Evolutionary conservation across 2,329 filamentous ascomycete genomes (phyloP), one percentile per base, ranked within the genome.

Genomic region (Tolypocladium sp.): DNA sequence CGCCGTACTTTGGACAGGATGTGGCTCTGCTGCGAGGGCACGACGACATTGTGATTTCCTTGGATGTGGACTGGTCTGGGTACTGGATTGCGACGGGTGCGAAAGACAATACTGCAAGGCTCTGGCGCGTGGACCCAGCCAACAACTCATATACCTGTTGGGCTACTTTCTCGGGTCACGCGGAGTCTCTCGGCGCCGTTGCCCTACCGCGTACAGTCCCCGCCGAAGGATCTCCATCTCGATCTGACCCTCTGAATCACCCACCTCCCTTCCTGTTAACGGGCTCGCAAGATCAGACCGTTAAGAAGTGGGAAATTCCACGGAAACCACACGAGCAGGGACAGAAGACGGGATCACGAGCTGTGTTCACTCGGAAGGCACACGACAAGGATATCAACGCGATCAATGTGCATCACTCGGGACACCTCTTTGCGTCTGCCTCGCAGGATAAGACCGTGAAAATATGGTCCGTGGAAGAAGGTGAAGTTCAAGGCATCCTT

Each of bases 331-430:
- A 79, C 57, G 71, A 76, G 59, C 65, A 68, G 51, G 68, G 66
- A 22, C 73, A 76, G 54, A 83, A 82, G 61, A 81, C 82, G 59
- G 79, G 82, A 12, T 76, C 85, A 12, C 79, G 86, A 65, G 91
- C 91, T 46, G 76, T 87, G 5, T 99, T 90, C 72, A 97, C 94
- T 1, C 85, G 94, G 59, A 96, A 97, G 73, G 94, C 94, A 1
- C 94, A 99, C 74, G 94, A 99, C 70, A 99, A 99, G 71, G 94
- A 99, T 65, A 99, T 99, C 74, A 99, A 99, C 67, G 92, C 94
- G 2, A 83, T 99, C 56, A 91, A 95, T 63, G 81, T 94, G 13
- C 90, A 92, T 63, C 82, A 86, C 27, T 80, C 83, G 1, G 85
- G 84, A 5, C 84, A 86, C n/a, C 76, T 97, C 1, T 97, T 99